phyloP scores from a whole-genome alignment of 2,329 filamentous ascomycete genomes.

The Alternaria sp. region DNA sequence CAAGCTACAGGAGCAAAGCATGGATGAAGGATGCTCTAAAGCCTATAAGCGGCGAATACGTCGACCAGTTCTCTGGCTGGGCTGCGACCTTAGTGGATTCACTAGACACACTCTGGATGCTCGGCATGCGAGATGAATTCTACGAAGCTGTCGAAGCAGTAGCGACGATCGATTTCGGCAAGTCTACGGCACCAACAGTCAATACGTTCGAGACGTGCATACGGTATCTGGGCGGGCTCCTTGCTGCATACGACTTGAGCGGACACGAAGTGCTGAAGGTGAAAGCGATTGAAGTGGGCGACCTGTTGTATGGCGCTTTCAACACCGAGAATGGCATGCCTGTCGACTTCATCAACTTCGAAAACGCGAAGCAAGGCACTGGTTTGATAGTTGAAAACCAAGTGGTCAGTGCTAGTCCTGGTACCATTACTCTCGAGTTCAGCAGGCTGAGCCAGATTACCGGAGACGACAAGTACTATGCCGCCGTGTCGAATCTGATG shows the following conservation, averaged over 20 bases:
- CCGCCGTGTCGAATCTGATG: conserved; percentile 44
- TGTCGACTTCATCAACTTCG: conserved; percentile 52
- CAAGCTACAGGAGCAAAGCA: conserved; percentile 52
- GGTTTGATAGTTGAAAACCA: conserved; percentile 46
- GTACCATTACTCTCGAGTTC: conserved; percentile 52
- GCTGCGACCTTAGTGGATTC: conserved; percentile 56
- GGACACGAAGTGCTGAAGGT: conserved; percentile 41
- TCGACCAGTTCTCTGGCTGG: conserved; percentile 57
- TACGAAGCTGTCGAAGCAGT: conserved; percentile 55
- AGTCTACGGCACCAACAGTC: conserved; percentile 47
- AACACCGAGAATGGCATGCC: conserved; percentile 55
- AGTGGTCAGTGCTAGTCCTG: conserved; percentile 56
- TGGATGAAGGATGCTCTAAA: conserved; percentile 57
- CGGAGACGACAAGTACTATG: conserved; percentile 45
- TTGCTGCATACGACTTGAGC: conserved; percentile 48
- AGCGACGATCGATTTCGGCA: conserved; percentile 54
- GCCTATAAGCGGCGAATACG: conserved; percentile 48
- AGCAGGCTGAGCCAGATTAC: conserved; percentile 48
- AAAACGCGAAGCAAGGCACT: conserved; percentile 38
- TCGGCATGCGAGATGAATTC: conserved; percentile 57
- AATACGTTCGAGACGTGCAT: conserved; percentile 61
- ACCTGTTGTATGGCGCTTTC: conserved; percentile 56
- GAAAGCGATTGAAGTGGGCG: conserved; percentile 47
- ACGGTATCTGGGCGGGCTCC: conserved; percentile 47
- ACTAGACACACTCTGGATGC: conserved; percentile 57